Evolutionary conservation across 768 basidiomycete genomes (phyloP).

Genomic region (Fibroporia radiculosa): DNA sequence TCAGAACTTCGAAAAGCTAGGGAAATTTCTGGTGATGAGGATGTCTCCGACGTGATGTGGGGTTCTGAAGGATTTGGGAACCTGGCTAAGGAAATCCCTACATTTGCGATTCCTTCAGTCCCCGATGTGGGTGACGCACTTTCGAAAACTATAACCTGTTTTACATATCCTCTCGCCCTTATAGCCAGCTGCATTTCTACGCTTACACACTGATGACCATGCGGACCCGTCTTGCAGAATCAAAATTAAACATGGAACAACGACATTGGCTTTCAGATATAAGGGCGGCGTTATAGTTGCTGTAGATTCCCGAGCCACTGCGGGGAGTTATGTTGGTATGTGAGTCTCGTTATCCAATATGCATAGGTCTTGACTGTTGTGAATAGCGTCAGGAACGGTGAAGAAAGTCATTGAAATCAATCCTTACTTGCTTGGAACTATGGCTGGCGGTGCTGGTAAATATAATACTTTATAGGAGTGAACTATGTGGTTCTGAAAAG

Average conservation of each 20-base stretch:
- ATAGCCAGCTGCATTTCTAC: constrained; percentile 86
- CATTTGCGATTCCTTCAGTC: constrained; percentile 65
- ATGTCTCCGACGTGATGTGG: constrained; percentile 65
- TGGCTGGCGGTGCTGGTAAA: constrained; percentile 97
- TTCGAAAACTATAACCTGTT: background rate
- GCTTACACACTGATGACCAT: constrained; percentile 91
- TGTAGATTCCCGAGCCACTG: constrained; percentile 97
- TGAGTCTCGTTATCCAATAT: constrained; percentile 2
- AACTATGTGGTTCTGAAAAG: background rate
- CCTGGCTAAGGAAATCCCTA: constrained; percentile 61
- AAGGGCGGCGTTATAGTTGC: constrained; percentile 98
- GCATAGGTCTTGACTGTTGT: background rate
- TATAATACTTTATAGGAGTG: too few species aligned
- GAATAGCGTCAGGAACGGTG: constrained; percentile 86
- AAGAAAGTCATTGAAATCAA: constrained; percentile 99
- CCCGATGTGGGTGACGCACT: constrained; percentile 53
- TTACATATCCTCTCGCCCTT: background rate
- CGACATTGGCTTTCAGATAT: constrained; percentile 95
- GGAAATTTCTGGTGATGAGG: constrained; percentile 45
- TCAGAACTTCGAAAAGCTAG: constrained; percentile 44
- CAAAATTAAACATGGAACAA: constrained; percentile 98
- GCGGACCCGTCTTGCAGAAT: constrained; percentile 92
- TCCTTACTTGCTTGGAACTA: constrained; percentile 96
- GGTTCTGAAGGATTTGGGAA: constrained; percentile 77
- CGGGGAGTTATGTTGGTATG: constrained; percentile 93